A percentile compares a stretch with the other conserved stretches of the same genome.
Evolutionary conservation across 805 yeast species (phyloP).

Genomic region (Kluyveromyces starmeri): DNA sequence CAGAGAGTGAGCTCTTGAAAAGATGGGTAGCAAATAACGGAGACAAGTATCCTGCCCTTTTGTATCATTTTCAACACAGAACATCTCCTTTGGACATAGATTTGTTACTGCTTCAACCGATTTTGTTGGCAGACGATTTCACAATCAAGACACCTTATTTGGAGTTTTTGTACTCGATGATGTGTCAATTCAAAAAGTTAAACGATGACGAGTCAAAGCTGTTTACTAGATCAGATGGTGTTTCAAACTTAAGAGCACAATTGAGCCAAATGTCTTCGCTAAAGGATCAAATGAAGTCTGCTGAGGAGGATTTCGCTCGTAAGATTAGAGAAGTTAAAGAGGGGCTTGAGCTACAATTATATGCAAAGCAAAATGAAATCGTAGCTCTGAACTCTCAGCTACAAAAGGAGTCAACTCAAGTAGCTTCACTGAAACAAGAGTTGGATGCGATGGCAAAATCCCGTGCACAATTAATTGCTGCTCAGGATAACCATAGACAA

Average conservation of each 20-base stretch:
- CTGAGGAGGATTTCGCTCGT: slow-evolving; percentile 1
- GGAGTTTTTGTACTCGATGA: slow-evolving; percentile 74
- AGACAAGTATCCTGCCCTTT: slow-evolving; percentile 43
- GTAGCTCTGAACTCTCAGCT: slow-evolving; percentile 1
- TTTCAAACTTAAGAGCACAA: slow-evolving; percentile 8
- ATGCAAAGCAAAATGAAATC: neutral
- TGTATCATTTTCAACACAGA: slow-evolving; percentile 55
- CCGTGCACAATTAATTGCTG: neutral
- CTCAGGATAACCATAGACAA: neutral
- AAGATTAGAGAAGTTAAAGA: slow-evolving; percentile 9
- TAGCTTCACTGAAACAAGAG: neutral
- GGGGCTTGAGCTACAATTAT: slow-evolving; percentile 9
- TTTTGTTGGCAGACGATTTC: slow-evolving; percentile 80
- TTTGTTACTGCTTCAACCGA: slow-evolving; percentile 73
- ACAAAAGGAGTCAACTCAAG: slow-evolving; percentile 2
- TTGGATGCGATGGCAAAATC: neutral
- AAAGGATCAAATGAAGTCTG: neutral
- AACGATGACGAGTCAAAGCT: slow-evolving; percentile 34
- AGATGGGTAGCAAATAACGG: slow-evolving; percentile 38
- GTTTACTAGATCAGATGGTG: slow-evolving; percentile 19
- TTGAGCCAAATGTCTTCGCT: slow-evolving; percentile 2
- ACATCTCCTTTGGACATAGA: slow-evolving; percentile 55
- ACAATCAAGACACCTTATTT: slow-evolving; percentile 82
- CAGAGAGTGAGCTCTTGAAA: slow-evolving; percentile 48
- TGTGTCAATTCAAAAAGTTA: slow-evolving; percentile 52